phyloP scores from a whole-genome alignment of 768 basidiomycete genomes.

The Suillus discolor region DNA sequence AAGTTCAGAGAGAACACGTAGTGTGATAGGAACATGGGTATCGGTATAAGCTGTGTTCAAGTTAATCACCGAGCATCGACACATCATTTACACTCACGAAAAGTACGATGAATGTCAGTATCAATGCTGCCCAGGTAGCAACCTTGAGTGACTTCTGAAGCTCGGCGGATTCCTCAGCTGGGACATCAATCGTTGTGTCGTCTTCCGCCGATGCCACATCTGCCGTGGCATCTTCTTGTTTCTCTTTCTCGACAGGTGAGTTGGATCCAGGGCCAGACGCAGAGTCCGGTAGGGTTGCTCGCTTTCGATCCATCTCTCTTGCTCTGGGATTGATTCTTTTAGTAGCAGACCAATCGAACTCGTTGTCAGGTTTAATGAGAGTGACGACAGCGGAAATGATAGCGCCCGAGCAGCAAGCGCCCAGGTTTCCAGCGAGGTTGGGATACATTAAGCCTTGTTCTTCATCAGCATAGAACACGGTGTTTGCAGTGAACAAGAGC shows the following conservation, averaged over 20 bases:
- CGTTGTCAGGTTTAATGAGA: constrained; percentile 21
- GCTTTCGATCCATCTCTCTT: constrained; percentile 14
- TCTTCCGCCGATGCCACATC: constrained; percentile 9
- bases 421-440: constrained; percentile 20
- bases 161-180: constrained; percentile 10
- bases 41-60: constrained; percentile 17
- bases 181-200: constrained; percentile 6
- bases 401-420: constrained; percentile 19
- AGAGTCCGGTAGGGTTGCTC: constrained; percentile 1
- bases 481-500: neutral
- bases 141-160: constrained; percentile 17
- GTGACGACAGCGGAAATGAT: constrained; percentile 19
- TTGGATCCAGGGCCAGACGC: constrained; percentile 8
- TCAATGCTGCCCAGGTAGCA: constrained; percentile 18
- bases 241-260: constrained; percentile 17
- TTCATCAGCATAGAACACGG: constrained; percentile 1
- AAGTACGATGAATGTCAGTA: constrained; percentile 18
- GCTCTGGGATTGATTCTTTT: constrained; percentile 19
- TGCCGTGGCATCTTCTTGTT: constrained; percentile 10
- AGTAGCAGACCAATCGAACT: constrained; percentile 22
- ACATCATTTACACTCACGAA: constrained; percentile 11
- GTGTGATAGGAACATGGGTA: constrained; percentile 22
- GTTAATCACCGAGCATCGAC: neutral
- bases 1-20: constrained; percentile 19
- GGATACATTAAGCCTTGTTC: constrained; percentile 18